A percentile compares a stretch with the other conserved stretches of the same genome.
phyloP scores from a whole-genome alignment of 352 stramenopile genomes.

The Phytopythium montanum region DNA sequence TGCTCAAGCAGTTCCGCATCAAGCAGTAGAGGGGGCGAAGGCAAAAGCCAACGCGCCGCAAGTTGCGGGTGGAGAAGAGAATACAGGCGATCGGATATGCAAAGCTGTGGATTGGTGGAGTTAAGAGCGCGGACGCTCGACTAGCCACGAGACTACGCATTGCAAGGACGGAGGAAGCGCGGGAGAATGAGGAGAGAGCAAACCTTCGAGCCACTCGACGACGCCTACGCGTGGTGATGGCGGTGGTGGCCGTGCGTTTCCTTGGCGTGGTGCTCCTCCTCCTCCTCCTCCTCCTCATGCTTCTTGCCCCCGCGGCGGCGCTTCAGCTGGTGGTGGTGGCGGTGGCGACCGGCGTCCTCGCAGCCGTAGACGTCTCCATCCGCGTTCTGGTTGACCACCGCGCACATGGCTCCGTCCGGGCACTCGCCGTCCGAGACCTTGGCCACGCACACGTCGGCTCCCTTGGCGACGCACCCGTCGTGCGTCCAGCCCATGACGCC shows the following conservation, averaged over 20 bases:
- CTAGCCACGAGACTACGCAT: background rate
- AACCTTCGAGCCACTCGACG: too few relatives aligned
- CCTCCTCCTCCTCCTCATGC: background rate
- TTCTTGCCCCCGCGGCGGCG: background rate
- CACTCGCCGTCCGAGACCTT: conserved; percentile 7
- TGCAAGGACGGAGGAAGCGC: background rate
- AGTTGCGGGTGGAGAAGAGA: background rate
- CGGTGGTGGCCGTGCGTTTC: background rate
- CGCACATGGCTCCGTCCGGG: conserved; percentile 1
- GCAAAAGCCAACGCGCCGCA: background rate
- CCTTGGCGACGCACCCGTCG: conserved; percentile 3
- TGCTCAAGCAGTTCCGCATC: conserved; percentile 61
- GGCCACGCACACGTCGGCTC: conserved; percentile 1
- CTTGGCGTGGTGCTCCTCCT: background rate
- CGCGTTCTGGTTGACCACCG: conserved; percentile 2
- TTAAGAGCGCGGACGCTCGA: background rate
- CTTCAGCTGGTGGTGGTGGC: background rate
- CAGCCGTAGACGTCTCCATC: conserved; percentile 4
- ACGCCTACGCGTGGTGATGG: conserved; percentile 1
- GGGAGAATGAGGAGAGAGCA: too few relatives aligned
- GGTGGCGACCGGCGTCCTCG: conserved; percentile 1
- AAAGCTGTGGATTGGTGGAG: background rate
- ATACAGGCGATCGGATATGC: conserved; percentile 2
- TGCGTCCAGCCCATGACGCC: conserved; percentile 3
- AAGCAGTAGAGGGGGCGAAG: conserved; percentile 26